phyloP scores from a whole-genome alignment of 2,329 filamentous ascomycete genomes.

The Penicillium corylophilum region DNA sequence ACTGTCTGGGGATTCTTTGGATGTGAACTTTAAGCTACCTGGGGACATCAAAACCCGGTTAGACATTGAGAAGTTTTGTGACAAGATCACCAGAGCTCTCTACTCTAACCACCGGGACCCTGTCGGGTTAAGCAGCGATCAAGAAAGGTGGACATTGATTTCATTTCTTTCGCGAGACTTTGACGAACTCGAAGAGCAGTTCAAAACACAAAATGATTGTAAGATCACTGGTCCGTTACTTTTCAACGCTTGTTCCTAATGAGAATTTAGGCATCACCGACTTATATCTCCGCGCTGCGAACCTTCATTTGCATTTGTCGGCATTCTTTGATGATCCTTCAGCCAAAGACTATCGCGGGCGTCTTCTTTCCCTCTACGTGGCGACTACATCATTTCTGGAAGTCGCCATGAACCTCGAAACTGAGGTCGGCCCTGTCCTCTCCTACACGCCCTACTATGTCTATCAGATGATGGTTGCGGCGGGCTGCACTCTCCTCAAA shows the following conservation, averaged over 20 bases:
- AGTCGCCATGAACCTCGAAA: slow-evolving; percentile 46
- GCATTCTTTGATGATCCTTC: slow-evolving; percentile 52
- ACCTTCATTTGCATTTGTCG: slow-evolving; percentile 49
- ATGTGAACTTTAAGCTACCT: slow-evolving; percentile 52
- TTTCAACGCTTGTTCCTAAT: slow-evolving; percentile 3
- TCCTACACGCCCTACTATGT: slow-evolving; percentile 61
- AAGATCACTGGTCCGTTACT: slow-evolving; percentile 14
- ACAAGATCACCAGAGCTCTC: slow-evolving; percentile 56
- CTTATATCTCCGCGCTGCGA: slow-evolving; percentile 48
- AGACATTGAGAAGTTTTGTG: slow-evolving; percentile 59
- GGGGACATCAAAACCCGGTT: slow-evolving; percentile 52
- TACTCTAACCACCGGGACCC: slow-evolving; percentile 58
- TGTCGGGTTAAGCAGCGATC: slow-evolving; percentile 49
- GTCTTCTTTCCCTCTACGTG: slow-evolving; percentile 47
- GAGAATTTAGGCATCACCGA: slow-evolving; percentile 42
- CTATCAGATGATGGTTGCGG: slow-evolving; percentile 66
- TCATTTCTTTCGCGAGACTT: slow-evolving; percentile 48
- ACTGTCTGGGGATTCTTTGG: slow-evolving; percentile 45
- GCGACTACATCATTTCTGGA: slow-evolving; percentile 50
- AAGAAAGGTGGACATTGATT: slow-evolving; percentile 46
- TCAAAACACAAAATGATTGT: slow-evolving; percentile 43
- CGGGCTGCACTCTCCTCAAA: slow-evolving; percentile 63
- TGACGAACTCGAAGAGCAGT: slow-evolving; percentile 54
- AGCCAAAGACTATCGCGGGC: slow-evolving; percentile 47
- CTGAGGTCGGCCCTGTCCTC: slow-evolving; percentile 48